These are phyloP conservation scores for Cladosporium oxysporum DNA, from an alignment of 2,329 filamentous ascomycete species.

Conservation along the genomic window DNA sequence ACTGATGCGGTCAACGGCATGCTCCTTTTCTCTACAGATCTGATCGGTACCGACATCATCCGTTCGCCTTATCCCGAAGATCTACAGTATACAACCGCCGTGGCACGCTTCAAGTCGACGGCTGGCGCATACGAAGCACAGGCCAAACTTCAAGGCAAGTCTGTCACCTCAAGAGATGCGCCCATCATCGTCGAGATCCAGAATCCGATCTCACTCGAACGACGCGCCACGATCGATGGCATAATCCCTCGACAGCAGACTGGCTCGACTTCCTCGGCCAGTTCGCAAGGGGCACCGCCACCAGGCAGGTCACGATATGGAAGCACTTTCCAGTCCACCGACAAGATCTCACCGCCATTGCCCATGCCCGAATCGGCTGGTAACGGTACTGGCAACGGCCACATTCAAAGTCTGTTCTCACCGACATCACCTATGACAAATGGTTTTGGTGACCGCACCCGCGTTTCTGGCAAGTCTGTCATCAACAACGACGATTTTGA, in stretches of 20 bases:
- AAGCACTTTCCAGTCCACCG: conserved; percentile 61
- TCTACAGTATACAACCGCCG: conserved; percentile 56
- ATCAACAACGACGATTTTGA: conserved; percentile 67
- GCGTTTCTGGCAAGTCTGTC: conserved; percentile 67
- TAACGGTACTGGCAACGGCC: conserved; percentile 54
- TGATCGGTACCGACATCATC: conserved; percentile 61
- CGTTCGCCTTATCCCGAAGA: conserved; percentile 58
- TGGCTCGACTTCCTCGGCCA: conserved; percentile 50
- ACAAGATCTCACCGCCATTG: conserved; percentile 61
- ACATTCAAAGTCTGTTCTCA: conserved; percentile 67
- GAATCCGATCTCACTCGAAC: conserved; percentile 29
- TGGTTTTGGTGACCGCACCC: conserved; percentile 62
- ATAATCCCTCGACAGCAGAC: conserved; percentile 45
- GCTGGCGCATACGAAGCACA: conserved; percentile 62
- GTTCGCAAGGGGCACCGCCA: conserved; percentile 39
- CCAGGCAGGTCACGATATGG: conserved; percentile 56
- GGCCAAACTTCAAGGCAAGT: conserved; percentile 61
- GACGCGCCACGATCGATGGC: conserved; percentile 58
- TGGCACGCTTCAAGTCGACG: conserved; percentile 60
- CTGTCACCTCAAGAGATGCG: conserved; percentile 61
- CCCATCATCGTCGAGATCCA: conserved; percentile 62
- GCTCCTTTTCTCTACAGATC: conserved; percentile 65
- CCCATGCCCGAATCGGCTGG: conserved; percentile 50
- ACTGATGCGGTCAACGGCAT: conserved; percentile 62
- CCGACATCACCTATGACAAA: conserved; percentile 73